Percentiles rank a stretch among this genome's conserved stretches.
Evolutionary conservation across 352 stramenopile genomes (phyloP).

Genomic region (Globisporangium lucens): DNA sequence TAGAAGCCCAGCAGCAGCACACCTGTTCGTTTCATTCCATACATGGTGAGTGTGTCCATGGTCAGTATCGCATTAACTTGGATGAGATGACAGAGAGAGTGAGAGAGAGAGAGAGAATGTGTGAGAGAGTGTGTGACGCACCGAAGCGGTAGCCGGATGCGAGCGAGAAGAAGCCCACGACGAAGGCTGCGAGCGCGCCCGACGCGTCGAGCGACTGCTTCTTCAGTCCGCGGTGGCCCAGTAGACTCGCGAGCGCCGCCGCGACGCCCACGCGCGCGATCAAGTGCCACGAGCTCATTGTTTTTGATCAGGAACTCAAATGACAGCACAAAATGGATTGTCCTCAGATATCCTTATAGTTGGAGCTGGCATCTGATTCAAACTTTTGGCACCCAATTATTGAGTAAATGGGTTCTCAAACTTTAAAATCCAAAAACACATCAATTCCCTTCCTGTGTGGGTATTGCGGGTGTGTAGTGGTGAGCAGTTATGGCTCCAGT

Average conservation of each 20-base stretch:
- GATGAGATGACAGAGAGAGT: neutral
- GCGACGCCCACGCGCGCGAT: conserved; percentile 37
- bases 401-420: too few relatives aligned
- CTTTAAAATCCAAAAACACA: too few relatives aligned
- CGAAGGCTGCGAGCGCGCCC: conserved; percentile 56
- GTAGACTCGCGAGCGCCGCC: conserved; percentile 31
- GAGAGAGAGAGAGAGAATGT: neutral
- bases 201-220: conserved; percentile 65
- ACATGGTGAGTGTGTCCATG: too few relatives aligned
- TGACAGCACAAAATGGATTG: too few relatives aligned
- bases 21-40: conserved; percentile 28
- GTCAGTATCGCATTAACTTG: neutral
- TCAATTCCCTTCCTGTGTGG: too few relatives aligned
- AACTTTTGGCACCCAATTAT: too few relatives aligned
- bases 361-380: too few relatives aligned
- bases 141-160: conserved; percentile 64
- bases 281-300: neutral
- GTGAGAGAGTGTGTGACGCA: conserved; percentile 12
- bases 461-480: too few relatives aligned
- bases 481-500: too few relatives aligned
- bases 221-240: conserved; percentile 53
- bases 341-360: too few relatives aligned
- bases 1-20: conserved; percentile 83
- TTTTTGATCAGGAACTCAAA: neutral
- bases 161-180: conserved; percentile 69